Evolutionary conservation across 78 protist genomes (phyloP).

Genomic region (Dictyostelium citrinum): DNA sequence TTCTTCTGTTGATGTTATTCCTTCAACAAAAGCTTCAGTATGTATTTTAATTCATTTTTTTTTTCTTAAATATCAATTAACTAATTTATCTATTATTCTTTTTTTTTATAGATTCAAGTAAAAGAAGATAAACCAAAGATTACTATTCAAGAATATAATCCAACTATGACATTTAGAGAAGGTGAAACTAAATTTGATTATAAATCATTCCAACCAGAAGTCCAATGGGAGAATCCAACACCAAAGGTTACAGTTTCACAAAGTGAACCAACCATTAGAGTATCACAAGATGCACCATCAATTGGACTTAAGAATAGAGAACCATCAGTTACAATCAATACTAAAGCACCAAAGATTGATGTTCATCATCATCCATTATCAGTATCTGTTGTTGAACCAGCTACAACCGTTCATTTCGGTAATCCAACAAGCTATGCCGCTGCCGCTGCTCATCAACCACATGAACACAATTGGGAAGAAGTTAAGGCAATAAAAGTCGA

Average conservation of each 20-base stretch:
- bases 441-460: neutral
- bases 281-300: constrained; percentile 18
- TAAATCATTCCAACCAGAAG: constrained; percentile 31
- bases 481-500: neutral
- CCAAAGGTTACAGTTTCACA: constrained; percentile 33
- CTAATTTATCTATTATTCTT: neutral
- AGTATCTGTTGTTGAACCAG: constrained; percentile 63
- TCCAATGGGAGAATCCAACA: constrained; percentile 8
- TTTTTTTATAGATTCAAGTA: constrained; percentile 31
- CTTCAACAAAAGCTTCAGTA: constrained; percentile 60
- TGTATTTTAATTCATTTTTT: neutral
- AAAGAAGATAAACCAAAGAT: constrained; percentile 58
- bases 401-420: constrained; percentile 66
- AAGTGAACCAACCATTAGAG: constrained; percentile 21
- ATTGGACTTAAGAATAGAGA: constrained; percentile 10
- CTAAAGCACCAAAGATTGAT: constrained; percentile 67
- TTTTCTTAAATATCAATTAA: neutral
- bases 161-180: constrained; percentile 4
- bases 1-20: constrained; percentile 58
- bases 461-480: constrained; percentile 6
- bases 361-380: constrained; percentile 68
- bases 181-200: constrained; percentile 4
- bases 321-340: constrained; percentile 47
- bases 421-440: neutral
- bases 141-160: constrained; percentile 16